A percentile compares a stretch with the other conserved stretches of the same genome.
Conservation (phyloP, 2,329 filamentous ascomycete species). For the Colletotrichum cereale region DNA sequence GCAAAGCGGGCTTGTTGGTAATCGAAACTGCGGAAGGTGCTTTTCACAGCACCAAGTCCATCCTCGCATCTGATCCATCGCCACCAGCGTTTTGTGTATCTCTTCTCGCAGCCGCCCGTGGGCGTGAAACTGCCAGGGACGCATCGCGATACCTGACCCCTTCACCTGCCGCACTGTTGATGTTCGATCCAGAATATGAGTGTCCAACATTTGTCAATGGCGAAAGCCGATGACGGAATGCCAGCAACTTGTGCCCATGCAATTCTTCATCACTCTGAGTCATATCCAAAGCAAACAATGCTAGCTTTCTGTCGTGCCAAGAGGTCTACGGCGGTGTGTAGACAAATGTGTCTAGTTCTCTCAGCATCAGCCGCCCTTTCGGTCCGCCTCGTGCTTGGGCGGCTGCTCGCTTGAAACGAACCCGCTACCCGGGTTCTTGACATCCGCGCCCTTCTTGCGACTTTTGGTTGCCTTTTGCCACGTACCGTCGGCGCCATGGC, state of each 20-base stretch:
- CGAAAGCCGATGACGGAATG: slow-evolving; percentile 7
- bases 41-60: slow-evolving; percentile 24
- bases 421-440: slow-evolving; percentile 60
- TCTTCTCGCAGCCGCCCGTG: not conserved
- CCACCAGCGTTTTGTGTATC: not conserved
- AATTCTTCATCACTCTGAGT: not conserved
- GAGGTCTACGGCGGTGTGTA: no score
- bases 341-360: not conserved
- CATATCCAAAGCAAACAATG: slow-evolving; percentile 37
- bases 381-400: slow-evolving; percentile 70
- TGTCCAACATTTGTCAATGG: slow-evolving; percentile 33
- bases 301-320: slow-evolving; percentile 18
- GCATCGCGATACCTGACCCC: not conserved
- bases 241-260: not conserved
- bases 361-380: slow-evolving; percentile 69
- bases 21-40: slow-evolving; percentile 14
- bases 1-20: not conserved
- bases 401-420: slow-evolving; percentile 60
- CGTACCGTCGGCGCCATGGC: slow-evolving; percentile 55
- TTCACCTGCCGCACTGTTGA: not conserved
- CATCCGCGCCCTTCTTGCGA: slow-evolving; percentile 63
- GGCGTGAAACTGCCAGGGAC: not conserved
- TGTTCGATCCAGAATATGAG: slow-evolving; percentile 32
- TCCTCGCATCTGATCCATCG: slow-evolving; percentile 7
- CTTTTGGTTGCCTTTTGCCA: slow-evolving; percentile 72